Base-by-base conservation (phyloP, 2,329 filamentous ascomycete species). In the Mariannaea elegans region DNA sequence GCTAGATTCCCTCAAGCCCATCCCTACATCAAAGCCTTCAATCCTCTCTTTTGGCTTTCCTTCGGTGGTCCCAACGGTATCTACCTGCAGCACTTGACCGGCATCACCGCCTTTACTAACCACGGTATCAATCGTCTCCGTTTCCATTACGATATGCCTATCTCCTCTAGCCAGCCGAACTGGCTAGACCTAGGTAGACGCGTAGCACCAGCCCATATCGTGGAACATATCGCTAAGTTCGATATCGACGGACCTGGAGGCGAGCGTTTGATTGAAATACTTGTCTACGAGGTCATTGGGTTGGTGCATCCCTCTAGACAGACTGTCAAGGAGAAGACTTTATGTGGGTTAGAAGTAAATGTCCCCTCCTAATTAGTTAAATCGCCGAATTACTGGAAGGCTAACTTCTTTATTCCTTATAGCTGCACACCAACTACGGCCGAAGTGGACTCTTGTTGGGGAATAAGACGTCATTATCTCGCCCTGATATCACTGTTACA, bases 351-450 rank as follows among this genome's bases (percentile, higher is more conserved):
- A 38, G 8, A 12, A 31, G 27, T 31, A 31, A n/a, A n/a, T 12
- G 27, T 31, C 12, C 27, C 27, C 27, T 31, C 27, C 27, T 31
- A n/a, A n/a, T n/a, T n/a, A n/a, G n/a, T n/a, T n/a, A n/a, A n/a
- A n/a, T n/a, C n/a, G 27, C 27, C 27, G 7, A 31, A 31, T 31
- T 31, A 31, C 27, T 31, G 42, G 18, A 31, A 27, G 14, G 14
- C 19, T 45, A 7, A 16, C 24, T 31, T n/a, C 9, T 34, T 23
- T 16, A 18, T 39, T 14, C 24, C n/a, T 19, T 23, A 16, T 31
- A 51, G 48, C 12, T 51, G 7, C 48, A 51, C 24, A 51, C 48
- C n/a, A 51, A 51, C 9, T 38, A 14, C 10, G 36, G 24, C 16
- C 41, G 36, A 29, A 31, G n/a, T 10, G 36, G 48, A 16, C 24